Base-by-base conservation (phyloP, 768 basidiomycete species). In the Lactifluus piperatus region DNA sequence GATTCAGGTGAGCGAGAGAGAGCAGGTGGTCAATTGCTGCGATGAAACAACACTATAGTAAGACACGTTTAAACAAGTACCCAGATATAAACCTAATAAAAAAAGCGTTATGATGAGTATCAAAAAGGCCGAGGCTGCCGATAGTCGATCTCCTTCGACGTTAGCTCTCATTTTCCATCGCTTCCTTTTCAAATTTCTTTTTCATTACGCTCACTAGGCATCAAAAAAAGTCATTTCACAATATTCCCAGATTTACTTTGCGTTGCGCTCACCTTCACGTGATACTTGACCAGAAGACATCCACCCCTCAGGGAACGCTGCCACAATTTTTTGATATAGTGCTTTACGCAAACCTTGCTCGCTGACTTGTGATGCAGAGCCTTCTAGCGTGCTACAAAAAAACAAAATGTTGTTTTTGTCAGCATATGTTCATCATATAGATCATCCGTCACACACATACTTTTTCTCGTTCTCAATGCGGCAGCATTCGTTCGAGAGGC, bases 201-300 rank as follows among this genome's bases (percentile, higher is more conserved):
- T 91, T 91, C 81, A 91, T 87, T 7, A 85, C 81, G 68, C 87
- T 89, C 80, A 91, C 88, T 89, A 65, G 10, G 44, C 10, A 48
- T 48, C 37, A 27, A 18, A 41, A 29, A 8, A 43, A n/a, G n/a
- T n/a, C n/a, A n/a, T n/a, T n/a, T n/a, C n/a, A n/a, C n/a, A n/a
- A n/a, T n/a, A n/a, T n/a, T n/a, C n/a, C n/a, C n/a, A n/a, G n/a
- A n/a, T n/a, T n/a, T n/a, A n/a, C n/a, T n/a, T n/a, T n/a, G 13
- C 2, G 10, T 1, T 39, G n/a, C 4, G 71, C 84, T 36, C 51
- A 91, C 89, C 87, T 77, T 93, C 91, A 67, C 91, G 79, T 34
- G 88, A 91, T 60, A 93, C 88, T 70, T 90, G 87, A 3, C 89
- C 87, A 3, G 88, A 89, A 29, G 84, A 83, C 74, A 92, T 82